These are phyloP conservation scores for Geoglossum cookeanum DNA, from an alignment of 2,329 filamentous ascomycete species.

Conservation along the genomic window DNA sequence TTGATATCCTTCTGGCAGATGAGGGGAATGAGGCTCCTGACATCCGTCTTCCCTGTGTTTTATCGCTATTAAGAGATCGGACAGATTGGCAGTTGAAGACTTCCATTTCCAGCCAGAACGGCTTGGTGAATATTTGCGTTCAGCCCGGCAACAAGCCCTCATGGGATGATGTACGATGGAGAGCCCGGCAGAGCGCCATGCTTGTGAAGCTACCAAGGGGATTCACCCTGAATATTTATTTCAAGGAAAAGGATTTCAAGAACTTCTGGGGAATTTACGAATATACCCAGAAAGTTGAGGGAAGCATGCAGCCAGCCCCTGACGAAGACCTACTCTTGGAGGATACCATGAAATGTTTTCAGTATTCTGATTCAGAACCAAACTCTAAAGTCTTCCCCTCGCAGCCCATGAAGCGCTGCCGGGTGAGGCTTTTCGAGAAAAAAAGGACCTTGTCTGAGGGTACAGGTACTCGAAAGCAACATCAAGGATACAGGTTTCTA, in stretches of 20 bases:
- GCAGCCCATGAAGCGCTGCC: slow-evolving; percentile 52
- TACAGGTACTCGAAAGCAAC: slow-evolving; percentile 49
- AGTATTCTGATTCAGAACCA: slow-evolving; percentile 60
- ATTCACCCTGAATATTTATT: slow-evolving; percentile 51
- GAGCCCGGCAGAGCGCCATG: slow-evolving; percentile 43
- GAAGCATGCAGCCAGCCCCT: slow-evolving; percentile 44
- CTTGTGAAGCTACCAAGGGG: slow-evolving; percentile 55
- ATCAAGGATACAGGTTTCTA: slow-evolving; percentile 62
- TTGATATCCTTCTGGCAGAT: slow-evolving; percentile 56
- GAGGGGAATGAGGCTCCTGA: slow-evolving; percentile 47
- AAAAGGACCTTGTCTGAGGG: slow-evolving; percentile 49
- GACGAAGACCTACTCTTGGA: slow-evolving; percentile 56
- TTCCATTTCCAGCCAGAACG: slow-evolving; percentile 61
- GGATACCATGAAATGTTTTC: slow-evolving; percentile 50
- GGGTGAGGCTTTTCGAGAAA: slow-evolving; percentile 57
- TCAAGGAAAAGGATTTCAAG: slow-evolving; percentile 59
- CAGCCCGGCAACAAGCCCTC: slow-evolving; percentile 48
- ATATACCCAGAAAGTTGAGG: slow-evolving; percentile 59
- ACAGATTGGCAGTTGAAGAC: slow-evolving; percentile 52
- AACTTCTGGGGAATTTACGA: slow-evolving; percentile 70
- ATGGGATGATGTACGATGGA: slow-evolving; percentile 74
- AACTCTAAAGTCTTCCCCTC: slow-evolving; percentile 54
- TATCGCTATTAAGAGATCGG: slow-evolving; percentile 55
- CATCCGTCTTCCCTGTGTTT: slow-evolving; percentile 50
- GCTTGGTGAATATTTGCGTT: slow-evolving; percentile 55